Evolutionary conservation across 441 rosid genomes (phyloP), one percentile per base, ranked within the genome.

Genomic region (Adansonia madagascariensis): DNA sequence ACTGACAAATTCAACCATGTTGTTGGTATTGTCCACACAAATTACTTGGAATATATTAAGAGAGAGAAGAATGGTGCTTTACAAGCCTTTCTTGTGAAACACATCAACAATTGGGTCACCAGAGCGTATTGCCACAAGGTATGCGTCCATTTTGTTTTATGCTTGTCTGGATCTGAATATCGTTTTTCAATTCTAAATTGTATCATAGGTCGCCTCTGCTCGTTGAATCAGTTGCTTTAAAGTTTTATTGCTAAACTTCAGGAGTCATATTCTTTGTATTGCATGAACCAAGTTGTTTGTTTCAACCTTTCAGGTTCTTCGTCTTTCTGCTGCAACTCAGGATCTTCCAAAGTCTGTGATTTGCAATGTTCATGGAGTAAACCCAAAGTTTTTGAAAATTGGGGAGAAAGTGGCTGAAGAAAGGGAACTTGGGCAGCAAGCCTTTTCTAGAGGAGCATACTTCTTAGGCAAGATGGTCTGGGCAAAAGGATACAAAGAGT

Each of bases 381-480:
- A 91, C 82, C 98, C 97, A 14, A 95, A 90, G 91, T 95, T 95
- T 80, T 88, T 94, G 81, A 83, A 82, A 88, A 94, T 95, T 78
- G 99, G 99, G 67, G 99, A 94, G 70, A 92, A 85, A 73, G 84
- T 94, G 74, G 92, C 90, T 69, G 89, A 87, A 71, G 97, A 94
- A 79, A 88, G 82, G 83, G 93, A 92, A 74, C 94, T 86, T 57
- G 99, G 99, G 74, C 93, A 92, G 86, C 89, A 91, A 84, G 91
- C 97, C 65, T 93, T 95, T 84, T 94, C 97, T 43, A 92, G 94
- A 82, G 99, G 95, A 75, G 99, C 98, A 50, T 95, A 95, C 81
- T 95, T 95, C 81, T 84, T 95, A 69, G 99, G 98, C 56, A 95
- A 95, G 88, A 91, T 95, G 98, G 98, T 95, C 68, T 95, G 99